Percentiles rank a stretch among this genome's conserved stretches.
phyloP scores from a whole-genome alignment of 306 rosid genomes.

The Arachis hypogaea region DNA sequence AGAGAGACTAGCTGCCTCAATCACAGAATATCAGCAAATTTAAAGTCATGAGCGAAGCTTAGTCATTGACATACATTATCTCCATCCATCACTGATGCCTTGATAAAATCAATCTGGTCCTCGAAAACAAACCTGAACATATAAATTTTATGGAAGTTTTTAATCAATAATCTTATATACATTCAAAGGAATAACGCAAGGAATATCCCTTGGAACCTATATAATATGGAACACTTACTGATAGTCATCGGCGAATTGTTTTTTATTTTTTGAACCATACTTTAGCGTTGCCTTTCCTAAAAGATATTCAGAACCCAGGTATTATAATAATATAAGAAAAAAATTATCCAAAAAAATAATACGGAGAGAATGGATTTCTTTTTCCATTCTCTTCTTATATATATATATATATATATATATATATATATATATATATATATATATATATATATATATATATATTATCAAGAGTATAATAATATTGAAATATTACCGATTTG shows the following conservation, averaged over 20 bases:
- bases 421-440: background rate
- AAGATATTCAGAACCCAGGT: slow-evolving; percentile 39
- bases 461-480: slow-evolving; percentile 3
- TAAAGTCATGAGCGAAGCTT: slow-evolving; percentile 20
- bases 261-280: slow-evolving; percentile 85
- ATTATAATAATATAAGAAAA: background rate
- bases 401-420: background rate
- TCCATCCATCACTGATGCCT: slow-evolving; percentile 87
- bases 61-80: slow-evolving; percentile 60
- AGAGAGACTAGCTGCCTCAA: slow-evolving; percentile 33
- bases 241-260: slow-evolving; percentile 72
- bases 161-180: slow-evolving; percentile 34
- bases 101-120: slow-evolving; percentile 95
- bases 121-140: slow-evolving; percentile 77
- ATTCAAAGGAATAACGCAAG: slow-evolving; percentile 27
- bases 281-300: slow-evolving; percentile 83
- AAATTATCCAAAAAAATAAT: background rate
- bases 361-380: slow-evolving; percentile 27
- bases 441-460: background rate
- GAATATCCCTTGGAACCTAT: slow-evolving; percentile 11
- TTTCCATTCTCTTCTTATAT: background rate
- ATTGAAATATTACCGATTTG: slow-evolving; percentile 65
- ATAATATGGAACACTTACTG: slow-evolving; percentile 59
- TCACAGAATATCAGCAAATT: slow-evolving; percentile 32
- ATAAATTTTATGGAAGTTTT: slow-evolving; percentile 26